Percentiles rank a stretch among this genome's conserved stretches.
Evolutionary conservation across 202 grass and related monocot species (phyloP).

Genomic region (Musa balbisiana): DNA sequence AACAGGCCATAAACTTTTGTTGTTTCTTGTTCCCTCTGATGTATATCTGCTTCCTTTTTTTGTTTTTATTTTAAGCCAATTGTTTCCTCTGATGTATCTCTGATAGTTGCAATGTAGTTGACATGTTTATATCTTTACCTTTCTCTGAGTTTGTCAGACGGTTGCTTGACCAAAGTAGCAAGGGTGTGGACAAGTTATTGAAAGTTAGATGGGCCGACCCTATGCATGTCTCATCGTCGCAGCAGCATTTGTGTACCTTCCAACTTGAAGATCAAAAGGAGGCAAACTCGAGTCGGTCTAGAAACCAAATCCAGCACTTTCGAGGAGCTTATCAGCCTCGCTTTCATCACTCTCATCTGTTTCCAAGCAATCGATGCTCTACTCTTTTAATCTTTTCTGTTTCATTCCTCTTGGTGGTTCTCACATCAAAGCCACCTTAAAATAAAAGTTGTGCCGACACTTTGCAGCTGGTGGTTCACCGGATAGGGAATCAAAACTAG

Average conservation of each 20-base stretch:
- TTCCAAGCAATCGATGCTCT: not conserved
- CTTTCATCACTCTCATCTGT: not conserved
- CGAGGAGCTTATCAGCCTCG: not conserved
- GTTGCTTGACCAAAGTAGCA: too few species aligned
- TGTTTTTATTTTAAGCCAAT: too few species aligned
- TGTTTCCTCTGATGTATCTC: too few species aligned
- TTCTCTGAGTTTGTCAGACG: too few species aligned
- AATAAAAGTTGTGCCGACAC: not conserved
- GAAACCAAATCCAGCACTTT: not conserved
- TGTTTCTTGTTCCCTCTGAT: too few species aligned
- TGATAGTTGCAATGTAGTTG: too few species aligned
- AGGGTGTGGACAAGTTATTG: too few species aligned
- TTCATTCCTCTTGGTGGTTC: constrained; percentile 2
- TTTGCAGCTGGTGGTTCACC: not conserved
- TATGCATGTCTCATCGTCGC: too few species aligned
- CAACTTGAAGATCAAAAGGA: not conserved
- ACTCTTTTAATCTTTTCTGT: not conserved
- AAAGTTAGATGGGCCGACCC: too few species aligned
- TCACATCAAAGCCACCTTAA: not conserved
- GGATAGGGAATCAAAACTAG: not conserved
- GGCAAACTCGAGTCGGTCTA: not conserved
- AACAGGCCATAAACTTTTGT: too few species aligned
- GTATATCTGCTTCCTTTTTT: too few species aligned
- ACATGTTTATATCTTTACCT: too few species aligned
- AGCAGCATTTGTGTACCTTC: not conserved